A percentile compares a stretch with the other conserved stretches of the same genome.
These are phyloP conservation scores for Solanum pinnatisectum DNA, from an alignment of 257 asterid genomes.

Conservation along the genomic window DNA sequence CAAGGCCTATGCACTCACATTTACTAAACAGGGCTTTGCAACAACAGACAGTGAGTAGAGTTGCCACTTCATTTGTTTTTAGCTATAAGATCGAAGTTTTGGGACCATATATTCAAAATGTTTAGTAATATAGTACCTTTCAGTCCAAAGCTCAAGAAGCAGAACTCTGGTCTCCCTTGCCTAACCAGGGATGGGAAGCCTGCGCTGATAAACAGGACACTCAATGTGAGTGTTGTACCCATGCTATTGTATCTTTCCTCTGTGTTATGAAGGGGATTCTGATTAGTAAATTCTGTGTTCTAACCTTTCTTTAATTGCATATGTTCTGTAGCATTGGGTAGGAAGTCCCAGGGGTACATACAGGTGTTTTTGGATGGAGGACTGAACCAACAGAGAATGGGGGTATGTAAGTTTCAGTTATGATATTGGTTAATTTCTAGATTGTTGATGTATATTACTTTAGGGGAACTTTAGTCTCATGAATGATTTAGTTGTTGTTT, in stretches of 20 bases:
- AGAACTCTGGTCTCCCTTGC: slow-evolving; percentile 36
- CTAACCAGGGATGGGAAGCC: slow-evolving; percentile 35
- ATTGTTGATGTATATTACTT: background rate
- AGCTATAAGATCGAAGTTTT: background rate
- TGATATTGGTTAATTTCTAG: background rate
- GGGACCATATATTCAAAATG: background rate
- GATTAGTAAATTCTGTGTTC: background rate
- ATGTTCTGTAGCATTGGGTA: slow-evolving; percentile 7
- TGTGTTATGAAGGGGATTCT: background rate
- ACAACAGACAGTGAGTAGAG: slow-evolving; percentile 21
- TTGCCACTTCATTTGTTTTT: background rate
- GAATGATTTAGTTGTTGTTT: background rate
- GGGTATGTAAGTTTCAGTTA: slow-evolving; percentile 20
- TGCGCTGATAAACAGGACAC: slow-evolving; percentile 4
- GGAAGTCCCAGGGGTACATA: slow-evolving; percentile 19
- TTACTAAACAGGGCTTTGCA: slow-evolving; percentile 22
- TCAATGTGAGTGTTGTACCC: slow-evolving; percentile 12
- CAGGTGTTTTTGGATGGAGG: slow-evolving; percentile 50
- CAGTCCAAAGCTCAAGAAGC: slow-evolving; percentile 21
- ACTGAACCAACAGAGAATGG: slow-evolving; percentile 45
- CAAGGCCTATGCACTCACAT: slow-evolving; percentile 23
- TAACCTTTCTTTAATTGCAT: background rate
- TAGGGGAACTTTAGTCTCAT: background rate
- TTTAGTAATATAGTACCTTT: background rate
- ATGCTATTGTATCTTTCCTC: background rate